A percentile compares a stretch with the other conserved stretches of the same genome.
These are phyloP conservation scores for Trichosporon faecale DNA, from an alignment of 1,284 basidiomycete species.

Conservation along the genomic window DNA sequence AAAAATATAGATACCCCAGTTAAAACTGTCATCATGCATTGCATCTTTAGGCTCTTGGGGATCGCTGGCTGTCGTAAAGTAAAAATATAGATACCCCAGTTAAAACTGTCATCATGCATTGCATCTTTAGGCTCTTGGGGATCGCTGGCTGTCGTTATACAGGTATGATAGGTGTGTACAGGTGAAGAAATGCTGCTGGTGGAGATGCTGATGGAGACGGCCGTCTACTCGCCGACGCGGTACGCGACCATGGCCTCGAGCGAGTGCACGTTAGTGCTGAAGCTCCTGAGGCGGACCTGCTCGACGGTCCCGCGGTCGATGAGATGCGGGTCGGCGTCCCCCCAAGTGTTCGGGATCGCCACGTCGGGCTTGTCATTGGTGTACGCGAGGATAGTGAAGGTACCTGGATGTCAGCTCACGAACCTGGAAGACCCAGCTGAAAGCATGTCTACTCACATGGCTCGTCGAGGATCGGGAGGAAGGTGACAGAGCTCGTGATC, in stretches of 20 bases:
- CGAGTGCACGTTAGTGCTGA: conserved; percentile 84
- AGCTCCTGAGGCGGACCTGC: conserved; percentile 85
- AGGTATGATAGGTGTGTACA: conserved; percentile 6
- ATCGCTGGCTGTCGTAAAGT: neutral
- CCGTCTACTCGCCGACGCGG: conserved; percentile 43
- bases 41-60: neutral
- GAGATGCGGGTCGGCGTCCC: conserved; percentile 88
- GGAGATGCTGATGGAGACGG: neutral
- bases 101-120: conserved; percentile 14
- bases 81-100: neutral
- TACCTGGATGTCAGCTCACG: conserved; percentile 44
- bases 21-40: conserved; percentile 14
- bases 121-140: neutral
- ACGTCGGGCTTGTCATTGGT: conserved; percentile 72
- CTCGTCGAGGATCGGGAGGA: conserved; percentile 90
- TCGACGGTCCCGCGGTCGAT: conserved; percentile 95
- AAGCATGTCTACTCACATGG: conserved; percentile 64
- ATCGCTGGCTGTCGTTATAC: neutral
- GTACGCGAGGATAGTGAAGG: conserved; percentile 91
- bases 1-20: neutral
- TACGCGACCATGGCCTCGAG: conserved; percentile 63
- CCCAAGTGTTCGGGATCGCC: conserved; percentile 69
- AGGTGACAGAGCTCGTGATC: conserved; percentile 93
- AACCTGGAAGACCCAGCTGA: neutral
- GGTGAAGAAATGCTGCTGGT: neutral